These are phyloP conservation scores for Hyaloscypha finlandica DNA, from an alignment of 495 filamentous ascomycete species.

Conservation along the genomic window DNA sequence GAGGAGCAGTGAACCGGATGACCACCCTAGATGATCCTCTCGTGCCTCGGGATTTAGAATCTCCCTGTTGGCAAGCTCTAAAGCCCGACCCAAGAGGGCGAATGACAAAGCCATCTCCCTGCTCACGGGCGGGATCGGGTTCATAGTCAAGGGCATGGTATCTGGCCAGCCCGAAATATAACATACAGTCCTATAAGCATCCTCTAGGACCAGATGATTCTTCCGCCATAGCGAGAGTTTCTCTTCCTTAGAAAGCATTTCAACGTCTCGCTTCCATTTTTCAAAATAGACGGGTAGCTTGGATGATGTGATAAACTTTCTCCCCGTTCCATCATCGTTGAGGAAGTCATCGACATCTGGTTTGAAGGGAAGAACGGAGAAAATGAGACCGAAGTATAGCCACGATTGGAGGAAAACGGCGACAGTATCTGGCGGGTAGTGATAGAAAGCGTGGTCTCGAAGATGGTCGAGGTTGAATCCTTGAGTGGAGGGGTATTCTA, in stretches of 20 bases:
- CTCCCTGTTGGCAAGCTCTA: not conserved
- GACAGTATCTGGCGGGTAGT: not conserved
- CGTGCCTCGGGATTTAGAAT: not conserved
- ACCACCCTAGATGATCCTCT: not conserved
- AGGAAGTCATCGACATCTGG: not conserved
- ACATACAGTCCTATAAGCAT: not conserved
- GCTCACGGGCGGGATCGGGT: not conserved
- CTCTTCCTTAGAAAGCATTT: not conserved
- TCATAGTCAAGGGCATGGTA: not conserved
- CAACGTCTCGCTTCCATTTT: not conserved
- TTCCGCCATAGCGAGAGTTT: not conserved
- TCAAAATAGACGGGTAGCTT: not conserved
- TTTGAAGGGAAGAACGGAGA: not conserved
- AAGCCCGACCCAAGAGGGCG: not conserved
- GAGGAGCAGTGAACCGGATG: not conserved
- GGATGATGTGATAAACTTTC: not conserved
- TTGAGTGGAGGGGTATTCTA: not conserved
- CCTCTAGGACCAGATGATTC: not conserved
- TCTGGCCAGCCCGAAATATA: not conserved
- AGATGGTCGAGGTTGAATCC: not conserved
- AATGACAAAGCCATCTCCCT: not conserved
- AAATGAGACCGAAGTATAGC: not conserved
- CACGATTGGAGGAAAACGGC: not conserved
- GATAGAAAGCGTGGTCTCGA: not conserved
- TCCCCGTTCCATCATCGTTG: not conserved